A percentile compares a stretch with the other conserved stretches of the same genome.
phyloP scores from a whole-genome alignment of 2,329 filamentous ascomycete species.

The Sclerotinia borealis region DNA sequence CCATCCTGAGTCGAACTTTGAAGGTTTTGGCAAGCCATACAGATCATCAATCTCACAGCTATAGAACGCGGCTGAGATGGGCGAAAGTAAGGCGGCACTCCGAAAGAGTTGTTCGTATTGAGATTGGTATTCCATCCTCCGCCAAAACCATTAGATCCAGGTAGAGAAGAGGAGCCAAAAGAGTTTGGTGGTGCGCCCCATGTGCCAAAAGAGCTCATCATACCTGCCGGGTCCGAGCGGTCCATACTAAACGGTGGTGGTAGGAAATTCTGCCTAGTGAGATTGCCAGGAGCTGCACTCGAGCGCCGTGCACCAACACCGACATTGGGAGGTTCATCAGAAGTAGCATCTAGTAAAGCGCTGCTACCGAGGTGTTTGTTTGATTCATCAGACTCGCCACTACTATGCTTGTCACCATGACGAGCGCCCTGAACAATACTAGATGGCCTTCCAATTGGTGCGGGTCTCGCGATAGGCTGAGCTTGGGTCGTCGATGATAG shows the following conservation, averaged over 20 bases:
- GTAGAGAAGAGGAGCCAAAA: constrained; percentile 31
- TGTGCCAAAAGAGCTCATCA: constrained; percentile 27
- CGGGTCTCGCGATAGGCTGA: constrained; percentile 73
- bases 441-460: constrained; percentile 81
- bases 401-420: constrained; percentile 29
- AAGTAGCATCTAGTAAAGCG: constrained; percentile 74
- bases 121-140: constrained; percentile 27
- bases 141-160: constrained; percentile 29
- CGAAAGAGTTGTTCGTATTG: constrained; percentile 40
- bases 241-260: constrained; percentile 31
- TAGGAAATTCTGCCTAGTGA: constrained; percentile 27
- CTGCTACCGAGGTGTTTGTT: constrained; percentile 83
- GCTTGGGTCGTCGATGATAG: constrained; percentile 44
- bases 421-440: constrained; percentile 57
- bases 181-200: constrained; percentile 33
- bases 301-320: constrained; percentile 33
- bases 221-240: constrained; percentile 23
- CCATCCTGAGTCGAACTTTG: constrained; percentile 46
- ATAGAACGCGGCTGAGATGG: constrained; percentile 58
- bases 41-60: constrained; percentile 66
- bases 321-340: constrained; percentile 46
- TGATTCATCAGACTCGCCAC: constrained; percentile 61
- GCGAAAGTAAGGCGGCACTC: constrained; percentile 36
- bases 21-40: constrained; percentile 67
- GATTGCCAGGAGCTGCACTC: constrained; percentile 27